Conservation (phyloP, 768 basidiomycete genomes). For the Amanita brunnescens region DNA sequence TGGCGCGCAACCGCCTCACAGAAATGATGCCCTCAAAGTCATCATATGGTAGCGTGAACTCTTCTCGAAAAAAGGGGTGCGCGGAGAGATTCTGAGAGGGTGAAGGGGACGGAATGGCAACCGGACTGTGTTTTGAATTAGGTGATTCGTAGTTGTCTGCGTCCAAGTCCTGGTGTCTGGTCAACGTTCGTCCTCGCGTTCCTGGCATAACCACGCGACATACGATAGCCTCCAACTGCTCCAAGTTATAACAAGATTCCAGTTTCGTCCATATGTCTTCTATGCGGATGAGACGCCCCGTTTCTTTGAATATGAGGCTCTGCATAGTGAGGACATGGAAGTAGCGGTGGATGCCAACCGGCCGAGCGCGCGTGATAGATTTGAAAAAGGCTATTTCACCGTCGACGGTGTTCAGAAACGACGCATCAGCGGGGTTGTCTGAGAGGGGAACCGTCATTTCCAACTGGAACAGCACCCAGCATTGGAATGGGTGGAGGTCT, state of each 20-base stretch:
- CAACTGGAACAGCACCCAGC: neutral
- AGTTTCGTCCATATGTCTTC: conserved; percentile 75
- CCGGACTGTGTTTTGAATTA: conserved; percentile 34
- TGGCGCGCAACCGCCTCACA: conserved; percentile 52
- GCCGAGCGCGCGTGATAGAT: conserved; percentile 71
- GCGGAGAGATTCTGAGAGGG: conserved; percentile 57
- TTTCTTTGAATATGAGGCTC: conserved; percentile 63
- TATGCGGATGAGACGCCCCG: conserved; percentile 47
- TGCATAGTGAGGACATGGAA: conserved; percentile 76
- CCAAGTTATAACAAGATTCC: conserved; percentile 61
- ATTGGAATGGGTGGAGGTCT: neutral
- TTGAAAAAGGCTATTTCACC: conserved; percentile 85
- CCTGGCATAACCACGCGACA: conserved; percentile 15
- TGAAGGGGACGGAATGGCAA: conserved; percentile 54
- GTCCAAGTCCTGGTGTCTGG: conserved; percentile 31
- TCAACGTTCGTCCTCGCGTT: neutral
- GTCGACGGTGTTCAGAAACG: conserved; percentile 62
- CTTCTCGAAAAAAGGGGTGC: conserved; percentile 69
- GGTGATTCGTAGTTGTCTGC: conserved; percentile 35
- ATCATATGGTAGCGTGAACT: conserved; percentile 57
- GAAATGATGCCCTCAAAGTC: conserved; percentile 55
- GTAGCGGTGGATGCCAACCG: conserved; percentile 75
- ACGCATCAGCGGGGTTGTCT: conserved; percentile 17
- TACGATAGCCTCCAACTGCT: conserved; percentile 64
- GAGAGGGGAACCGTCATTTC: conserved; percentile 7